Base-by-base conservation (phyloP, 2,329 filamentous ascomycete species). In the Alternaria ventricosa region DNA sequence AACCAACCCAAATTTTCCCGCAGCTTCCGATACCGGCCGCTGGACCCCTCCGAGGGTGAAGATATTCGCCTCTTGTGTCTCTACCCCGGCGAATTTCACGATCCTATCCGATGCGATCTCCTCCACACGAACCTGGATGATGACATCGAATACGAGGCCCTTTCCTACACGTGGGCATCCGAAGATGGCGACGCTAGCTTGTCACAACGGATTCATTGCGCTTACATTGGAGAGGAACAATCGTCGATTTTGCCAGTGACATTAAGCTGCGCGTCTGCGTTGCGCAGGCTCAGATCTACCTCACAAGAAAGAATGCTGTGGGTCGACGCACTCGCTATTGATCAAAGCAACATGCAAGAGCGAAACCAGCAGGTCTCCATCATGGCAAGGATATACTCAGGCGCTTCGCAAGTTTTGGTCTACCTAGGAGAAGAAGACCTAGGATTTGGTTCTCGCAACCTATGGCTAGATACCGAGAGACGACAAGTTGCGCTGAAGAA, bases 81-180 rank as follows among this genome's bases (percentile, higher is more conserved):
- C 44, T 60, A 63, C 28, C 56, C 60, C 25, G 60, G 60, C 56
- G 44, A 59, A 36, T 45, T 49, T 25, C 56, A 55, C 60, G 60
- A 63, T 25, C 60, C 49, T n/a, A 50, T 63, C 47, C 60, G 56
- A 27, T 63, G 60, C 53, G 60, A 63, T 30, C 60, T 63, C 20
- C 49, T 63, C 50, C 60, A 63, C 18, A 45, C 60, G 33, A 50
- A 47, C 18, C 50, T 63, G 49, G 60, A 60, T 20, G 50, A 57
- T 57, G 60, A 60, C 20, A 60, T 63, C 47, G 56, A 60, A 36
- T 73, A 71, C 25, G 69, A 73, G 57, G 69, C 71, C n/a, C 49
- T 71, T n/a, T 71, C 68, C 5, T 73, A 73, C 56, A 59, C 68
- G 2, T 73, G 71, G 69, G 71, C 66, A 2, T 59, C 64, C 11